Percentiles rank a stretch among this genome's conserved stretches.
Conservation (phyloP, 345 rosid species). For the Salix brachista region DNA sequence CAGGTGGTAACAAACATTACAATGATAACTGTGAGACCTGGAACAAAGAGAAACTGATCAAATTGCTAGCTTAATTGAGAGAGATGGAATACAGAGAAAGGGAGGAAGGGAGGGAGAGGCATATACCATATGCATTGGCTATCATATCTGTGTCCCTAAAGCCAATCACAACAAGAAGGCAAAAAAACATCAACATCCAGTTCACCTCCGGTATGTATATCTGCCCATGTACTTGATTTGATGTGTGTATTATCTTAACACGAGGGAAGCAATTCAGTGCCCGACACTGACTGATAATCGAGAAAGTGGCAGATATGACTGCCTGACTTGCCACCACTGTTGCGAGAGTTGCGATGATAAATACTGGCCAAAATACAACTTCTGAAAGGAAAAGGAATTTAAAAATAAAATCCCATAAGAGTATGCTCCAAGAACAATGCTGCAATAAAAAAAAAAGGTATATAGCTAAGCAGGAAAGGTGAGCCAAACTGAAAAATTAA, state of each 20-base stretch:
- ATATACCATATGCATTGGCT: slow-evolving; percentile 23
- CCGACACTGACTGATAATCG: slow-evolving; percentile 20
- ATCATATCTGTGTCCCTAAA: slow-evolving; percentile 17
- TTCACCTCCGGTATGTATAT: slow-evolving; percentile 29
- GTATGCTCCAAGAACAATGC: too few relatives aligned
- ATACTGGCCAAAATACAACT: slow-evolving; percentile 16
- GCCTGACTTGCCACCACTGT: slow-evolving; percentile 29
- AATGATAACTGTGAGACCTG: slow-evolving; percentile 17
- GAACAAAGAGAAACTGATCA: background rate
- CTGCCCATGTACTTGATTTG: slow-evolving; percentile 17
- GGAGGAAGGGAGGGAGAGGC: background rate
- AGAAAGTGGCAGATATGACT: slow-evolving; percentile 19
- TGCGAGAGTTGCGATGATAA: slow-evolving; percentile 15
- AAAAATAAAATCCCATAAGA: background rate
- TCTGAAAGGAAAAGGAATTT: background rate
- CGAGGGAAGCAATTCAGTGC: slow-evolving; percentile 22
- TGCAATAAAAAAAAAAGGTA: too few relatives aligned
- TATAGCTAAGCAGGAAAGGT: too few relatives aligned
- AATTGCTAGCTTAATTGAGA: background rate
- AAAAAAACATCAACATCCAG: slow-evolving; percentile 22
- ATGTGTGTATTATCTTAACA: slow-evolving; percentile 22
- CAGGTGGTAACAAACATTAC: slow-evolving; percentile 21
- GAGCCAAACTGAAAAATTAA: background rate
- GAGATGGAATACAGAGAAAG: background rate
- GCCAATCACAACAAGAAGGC: slow-evolving; percentile 21